Evolutionary conservation across 768 basidiomycete species (phyloP).

Genomic region (Suillus hirtellus): DNA sequence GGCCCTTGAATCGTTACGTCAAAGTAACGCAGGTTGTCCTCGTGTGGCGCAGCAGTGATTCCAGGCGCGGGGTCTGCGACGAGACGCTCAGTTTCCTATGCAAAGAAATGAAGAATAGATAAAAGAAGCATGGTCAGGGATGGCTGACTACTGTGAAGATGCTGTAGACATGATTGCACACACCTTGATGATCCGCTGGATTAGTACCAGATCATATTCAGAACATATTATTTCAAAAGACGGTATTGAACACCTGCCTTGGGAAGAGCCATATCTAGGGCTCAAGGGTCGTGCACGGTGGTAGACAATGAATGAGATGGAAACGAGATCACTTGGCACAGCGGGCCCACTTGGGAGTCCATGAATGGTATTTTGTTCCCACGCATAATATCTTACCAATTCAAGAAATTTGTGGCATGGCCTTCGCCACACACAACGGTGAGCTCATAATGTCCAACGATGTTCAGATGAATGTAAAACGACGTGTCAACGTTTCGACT

Average conservation of each 20-base stretch:
- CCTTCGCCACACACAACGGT: slow-evolving; percentile 6
- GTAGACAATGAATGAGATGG: slow-evolving; percentile 16
- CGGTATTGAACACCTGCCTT: slow-evolving; percentile 27
- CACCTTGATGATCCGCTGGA: slow-evolving; percentile 57
- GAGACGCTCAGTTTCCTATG: slow-evolving; percentile 94
- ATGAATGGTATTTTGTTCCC: slow-evolving; percentile 19
- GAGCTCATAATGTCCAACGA: slow-evolving; percentile 22
- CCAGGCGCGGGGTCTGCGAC: slow-evolving; percentile 97
- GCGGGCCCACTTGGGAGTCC: slow-evolving; percentile 12
- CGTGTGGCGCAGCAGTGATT: slow-evolving; percentile 92
- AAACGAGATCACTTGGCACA: neutral
- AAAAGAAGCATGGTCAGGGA: slow-evolving; percentile 21
- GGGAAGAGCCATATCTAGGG: slow-evolving; percentile 35
- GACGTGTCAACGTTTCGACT: neutral
- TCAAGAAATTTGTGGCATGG: neutral
- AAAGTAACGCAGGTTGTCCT: slow-evolving; percentile 98
- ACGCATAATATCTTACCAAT: slow-evolving; percentile 10
- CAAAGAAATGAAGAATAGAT: slow-evolving; percentile 15
- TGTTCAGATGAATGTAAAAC: slow-evolving; percentile 22
- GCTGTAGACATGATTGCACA: slow-evolving; percentile 23
- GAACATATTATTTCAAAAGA: slow-evolving; percentile 9
- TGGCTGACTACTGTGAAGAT: slow-evolving; percentile 7
- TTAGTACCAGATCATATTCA: slow-evolving; percentile 10
- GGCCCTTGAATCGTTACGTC: slow-evolving; percentile 97
- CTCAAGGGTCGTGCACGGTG: slow-evolving; percentile 19